Conservation (phyloP, 768 basidiomycete species). For the Pleurotus ostreatus region DNA sequence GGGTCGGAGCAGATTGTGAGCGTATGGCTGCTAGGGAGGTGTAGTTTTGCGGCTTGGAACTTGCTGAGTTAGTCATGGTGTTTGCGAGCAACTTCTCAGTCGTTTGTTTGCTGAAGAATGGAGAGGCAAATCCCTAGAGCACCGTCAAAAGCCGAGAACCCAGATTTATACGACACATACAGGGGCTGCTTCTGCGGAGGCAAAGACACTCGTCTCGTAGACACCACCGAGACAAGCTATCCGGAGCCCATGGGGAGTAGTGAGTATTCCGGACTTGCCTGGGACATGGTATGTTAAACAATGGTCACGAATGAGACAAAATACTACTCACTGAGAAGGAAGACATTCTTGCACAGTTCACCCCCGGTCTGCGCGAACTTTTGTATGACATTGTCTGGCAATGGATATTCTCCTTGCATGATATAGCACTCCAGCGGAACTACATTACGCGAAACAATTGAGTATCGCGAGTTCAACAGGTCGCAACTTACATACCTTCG, state of each 20-base stretch:
- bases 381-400: constrained; percentile 71
- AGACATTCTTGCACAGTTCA: constrained; percentile 78
- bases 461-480: no score
- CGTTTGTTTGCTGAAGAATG: constrained; percentile 68
- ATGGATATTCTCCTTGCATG: constrained; percentile 77
- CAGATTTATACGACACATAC: constrained; percentile 33
- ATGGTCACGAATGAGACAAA: neutral
- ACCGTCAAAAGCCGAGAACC: constrained; percentile 6
- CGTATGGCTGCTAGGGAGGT: constrained; percentile 66
- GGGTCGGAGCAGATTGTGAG: constrained; percentile 54
- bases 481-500: constrained; percentile 42
- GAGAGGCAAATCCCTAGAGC: constrained; percentile 69
- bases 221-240: constrained; percentile 84
- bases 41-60: constrained; percentile 39
- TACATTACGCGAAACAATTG: constrained; percentile 24
- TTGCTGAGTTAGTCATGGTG: constrained; percentile 49
- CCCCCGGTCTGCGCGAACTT: constrained; percentile 75
- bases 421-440: constrained; percentile 90
- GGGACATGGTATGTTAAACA: constrained; percentile 6
- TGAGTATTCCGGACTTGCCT: constrained; percentile 83
- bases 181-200: constrained; percentile 57
- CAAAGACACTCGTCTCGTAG: constrained; percentile 60
- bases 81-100: constrained; percentile 72
- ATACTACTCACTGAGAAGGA: constrained; percentile 69
- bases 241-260: constrained; percentile 73